Evolutionary conservation across 768 basidiomycete genomes (phyloP).

Genomic region (Leucocoprinus leucothites): DNA sequence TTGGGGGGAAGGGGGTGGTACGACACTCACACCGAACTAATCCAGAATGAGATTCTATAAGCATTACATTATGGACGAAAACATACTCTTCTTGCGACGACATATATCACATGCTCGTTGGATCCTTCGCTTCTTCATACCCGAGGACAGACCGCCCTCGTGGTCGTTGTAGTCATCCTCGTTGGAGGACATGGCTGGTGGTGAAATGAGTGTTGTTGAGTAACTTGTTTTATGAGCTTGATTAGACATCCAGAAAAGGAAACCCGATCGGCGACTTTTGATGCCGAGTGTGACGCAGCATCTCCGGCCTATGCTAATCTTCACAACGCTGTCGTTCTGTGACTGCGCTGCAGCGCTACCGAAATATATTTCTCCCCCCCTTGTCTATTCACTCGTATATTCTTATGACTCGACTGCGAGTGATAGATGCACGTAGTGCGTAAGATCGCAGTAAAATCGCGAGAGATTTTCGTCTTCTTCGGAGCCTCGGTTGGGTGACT

Average conservation of each 20-base stretch:
- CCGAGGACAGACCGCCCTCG: constrained; percentile 31
- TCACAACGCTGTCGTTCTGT: not conserved
- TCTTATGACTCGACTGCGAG: not conserved
- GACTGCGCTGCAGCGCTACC: too few species aligned
- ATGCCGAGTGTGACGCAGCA: constrained; percentile 8
- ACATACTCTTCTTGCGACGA: constrained; percentile 77
- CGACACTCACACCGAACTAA: constrained; percentile 60
- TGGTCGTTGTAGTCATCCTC: constrained; percentile 59
- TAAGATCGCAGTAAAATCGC: too few species aligned
- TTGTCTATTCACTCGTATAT: too few species aligned
- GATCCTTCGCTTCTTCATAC: constrained; percentile 65
- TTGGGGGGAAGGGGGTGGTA: not conserved
- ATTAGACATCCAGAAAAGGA: not conserved
- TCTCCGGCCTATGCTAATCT: not conserved
- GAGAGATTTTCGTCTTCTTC: too few species aligned
- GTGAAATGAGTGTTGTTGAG: not conserved
- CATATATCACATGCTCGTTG: constrained; percentile 84
- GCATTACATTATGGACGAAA: not conserved
- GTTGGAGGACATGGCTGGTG: constrained; percentile 53
- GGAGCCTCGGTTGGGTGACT: too few species aligned
- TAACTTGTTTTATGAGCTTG: constrained; percentile 1
- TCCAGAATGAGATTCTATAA: constrained; percentile 1
- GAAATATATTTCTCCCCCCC: not conserved
- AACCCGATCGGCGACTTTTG: not conserved
- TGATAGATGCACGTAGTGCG: too few species aligned